Evolutionary conservation across 1,284 basidiomycete species (phyloP).

Genomic region (Exobasidium rhododendri): DNA sequence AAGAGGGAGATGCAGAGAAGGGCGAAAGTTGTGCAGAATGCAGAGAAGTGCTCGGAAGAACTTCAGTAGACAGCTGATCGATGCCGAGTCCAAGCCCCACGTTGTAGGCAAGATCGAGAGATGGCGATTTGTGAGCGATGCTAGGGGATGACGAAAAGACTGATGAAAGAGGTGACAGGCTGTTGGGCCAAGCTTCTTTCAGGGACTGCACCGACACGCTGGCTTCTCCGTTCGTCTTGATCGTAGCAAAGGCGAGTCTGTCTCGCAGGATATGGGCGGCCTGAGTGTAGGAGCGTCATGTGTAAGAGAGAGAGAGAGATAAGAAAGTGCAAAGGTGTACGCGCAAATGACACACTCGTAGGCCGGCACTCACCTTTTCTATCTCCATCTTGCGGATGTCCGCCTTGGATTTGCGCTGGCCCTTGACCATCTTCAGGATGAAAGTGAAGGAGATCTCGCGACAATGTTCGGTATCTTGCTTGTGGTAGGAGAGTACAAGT

Average conservation of each 20-base stretch:
- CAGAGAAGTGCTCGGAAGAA: too few relatives aligned
- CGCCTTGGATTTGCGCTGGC: not conserved
- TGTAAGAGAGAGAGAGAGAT: too few relatives aligned
- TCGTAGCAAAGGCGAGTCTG: not conserved
- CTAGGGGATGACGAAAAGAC: not conserved
- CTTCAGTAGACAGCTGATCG: not conserved
- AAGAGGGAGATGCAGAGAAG: not conserved
- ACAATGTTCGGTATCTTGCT: too few relatives aligned
- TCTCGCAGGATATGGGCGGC: not conserved
- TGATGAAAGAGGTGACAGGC: not conserved
- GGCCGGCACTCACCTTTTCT: not conserved
- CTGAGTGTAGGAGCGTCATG: too few relatives aligned
- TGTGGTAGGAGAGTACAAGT: too few relatives aligned
- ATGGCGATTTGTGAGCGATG: not conserved
- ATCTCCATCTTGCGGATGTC: not conserved
- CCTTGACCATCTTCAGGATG: not conserved
- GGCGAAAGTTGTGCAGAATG: not conserved
- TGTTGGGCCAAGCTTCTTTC: not conserved
- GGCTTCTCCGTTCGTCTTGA: not conserved
- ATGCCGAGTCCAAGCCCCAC: not conserved
- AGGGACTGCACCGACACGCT: not conserved
- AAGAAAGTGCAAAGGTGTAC: too few relatives aligned
- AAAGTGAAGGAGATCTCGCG: too few relatives aligned
- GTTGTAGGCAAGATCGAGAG: not conserved
- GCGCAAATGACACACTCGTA: too few relatives aligned